Percentiles rank a stretch among this genome's conserved stretches.
These are phyloP conservation scores for Leucosporidium scottii DNA, from an alignment of 768 basidiomycete genomes.

Conservation along the genomic window DNA sequence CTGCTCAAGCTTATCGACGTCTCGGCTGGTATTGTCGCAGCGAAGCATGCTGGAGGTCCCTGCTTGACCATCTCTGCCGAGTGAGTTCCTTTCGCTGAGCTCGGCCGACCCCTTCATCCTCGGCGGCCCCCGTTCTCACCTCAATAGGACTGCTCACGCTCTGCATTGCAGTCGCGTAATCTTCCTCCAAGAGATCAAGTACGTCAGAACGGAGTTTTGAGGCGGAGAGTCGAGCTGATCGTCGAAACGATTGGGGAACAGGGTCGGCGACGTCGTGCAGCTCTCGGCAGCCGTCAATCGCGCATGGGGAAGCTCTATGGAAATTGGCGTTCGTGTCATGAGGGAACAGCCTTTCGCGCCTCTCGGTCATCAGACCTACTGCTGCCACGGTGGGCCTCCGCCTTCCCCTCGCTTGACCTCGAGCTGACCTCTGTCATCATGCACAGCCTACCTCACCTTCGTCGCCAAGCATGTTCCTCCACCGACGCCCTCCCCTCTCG, in stretches of 20 bases:
- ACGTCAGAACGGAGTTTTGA: background rate
- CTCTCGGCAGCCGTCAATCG: conserved; percentile 23
- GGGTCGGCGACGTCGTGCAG: conserved; percentile 24
- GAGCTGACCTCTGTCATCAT: background rate
- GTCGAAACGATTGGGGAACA: conserved; percentile 9
- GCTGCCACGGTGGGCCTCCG: conserved; percentile 19
- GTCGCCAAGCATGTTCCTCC: conserved; percentile 19
- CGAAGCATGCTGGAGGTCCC: conserved; percentile 25
- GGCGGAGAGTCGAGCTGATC: background rate
- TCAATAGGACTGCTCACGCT: background rate
- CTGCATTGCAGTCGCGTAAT: conserved; percentile 12
- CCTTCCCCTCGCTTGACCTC: background rate
- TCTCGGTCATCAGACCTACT: conserved; percentile 5
- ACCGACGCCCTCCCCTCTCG: background rate
- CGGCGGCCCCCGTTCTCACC: background rate
- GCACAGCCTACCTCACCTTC: conserved; percentile 30
- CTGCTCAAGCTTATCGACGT: conserved; percentile 32
- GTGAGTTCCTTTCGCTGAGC: background rate
- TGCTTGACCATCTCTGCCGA: conserved; percentile 31
- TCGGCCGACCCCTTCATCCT: background rate
- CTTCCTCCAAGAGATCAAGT: conserved; percentile 9
- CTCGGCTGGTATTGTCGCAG: conserved; percentile 25
- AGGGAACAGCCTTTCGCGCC: conserved; percentile 8
- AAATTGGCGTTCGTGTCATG: conserved; percentile 30
- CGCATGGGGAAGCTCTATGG: conserved; percentile 34